phyloP scores from a whole-genome alignment of 2,329 filamentous ascomycete species.

The Seiridium unicorne region DNA sequence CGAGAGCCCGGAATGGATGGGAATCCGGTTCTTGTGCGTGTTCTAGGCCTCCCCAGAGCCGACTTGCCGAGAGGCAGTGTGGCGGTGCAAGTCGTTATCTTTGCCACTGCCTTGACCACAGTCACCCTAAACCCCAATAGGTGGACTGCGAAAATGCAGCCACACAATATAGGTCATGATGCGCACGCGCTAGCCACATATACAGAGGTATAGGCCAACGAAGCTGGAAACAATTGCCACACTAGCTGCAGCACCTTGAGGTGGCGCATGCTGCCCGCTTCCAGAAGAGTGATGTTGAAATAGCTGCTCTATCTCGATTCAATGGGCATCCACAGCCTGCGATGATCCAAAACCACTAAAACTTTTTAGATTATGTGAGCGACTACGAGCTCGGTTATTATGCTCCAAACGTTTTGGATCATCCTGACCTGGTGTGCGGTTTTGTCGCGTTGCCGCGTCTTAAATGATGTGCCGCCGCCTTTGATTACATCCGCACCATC shows the following conservation, averaged over 20 bases:
- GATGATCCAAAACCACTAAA: not conserved
- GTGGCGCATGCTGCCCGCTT: not conserved
- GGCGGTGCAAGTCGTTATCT: not conserved
- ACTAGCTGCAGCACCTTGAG: not conserved
- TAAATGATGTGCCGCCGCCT: not conserved
- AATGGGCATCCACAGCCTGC: not conserved
- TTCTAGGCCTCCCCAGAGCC: too few species aligned
- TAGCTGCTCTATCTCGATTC: not conserved
- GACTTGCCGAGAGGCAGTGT: not conserved
- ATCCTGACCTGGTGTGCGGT: not conserved
- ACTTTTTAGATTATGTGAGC: not conserved
- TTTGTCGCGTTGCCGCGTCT: not conserved
- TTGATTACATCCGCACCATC: not conserved
- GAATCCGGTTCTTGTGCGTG: too few species aligned
- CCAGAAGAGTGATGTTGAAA: not conserved
- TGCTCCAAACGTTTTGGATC: not conserved
- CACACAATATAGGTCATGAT: not conserved
- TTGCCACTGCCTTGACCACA: not conserved
- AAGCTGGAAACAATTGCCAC: not conserved
- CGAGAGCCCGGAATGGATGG: too few species aligned
- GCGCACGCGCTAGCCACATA: not conserved
- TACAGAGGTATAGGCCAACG: not conserved
- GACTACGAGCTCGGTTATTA: not conserved
- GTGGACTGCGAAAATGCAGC: not conserved
- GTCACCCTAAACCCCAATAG: not conserved